Conservation (phyloP, 2,329 filamentous ascomycete species). For the Xylaria sp. region DNA sequence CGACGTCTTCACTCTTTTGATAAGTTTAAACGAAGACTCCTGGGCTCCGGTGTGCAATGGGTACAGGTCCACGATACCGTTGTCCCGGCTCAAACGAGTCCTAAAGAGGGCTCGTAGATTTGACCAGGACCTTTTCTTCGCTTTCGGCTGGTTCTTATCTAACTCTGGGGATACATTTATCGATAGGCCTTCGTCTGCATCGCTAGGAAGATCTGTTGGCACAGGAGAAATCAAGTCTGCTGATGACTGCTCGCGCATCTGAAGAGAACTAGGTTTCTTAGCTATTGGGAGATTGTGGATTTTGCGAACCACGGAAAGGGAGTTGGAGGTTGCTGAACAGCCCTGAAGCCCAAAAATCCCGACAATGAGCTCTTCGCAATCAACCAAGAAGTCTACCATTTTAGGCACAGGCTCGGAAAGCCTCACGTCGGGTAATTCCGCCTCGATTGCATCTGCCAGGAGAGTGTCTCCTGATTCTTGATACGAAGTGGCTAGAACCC, state of each 20-base stretch:
- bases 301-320: slow-evolving; percentile 14
- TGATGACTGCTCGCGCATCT: slow-evolving; percentile 29
- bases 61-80: slow-evolving; percentile 20
- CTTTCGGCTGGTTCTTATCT: slow-evolving; percentile 13
- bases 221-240: slow-evolving; percentile 3
- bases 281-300: slow-evolving; percentile 37
- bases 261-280: slow-evolving; percentile 33
- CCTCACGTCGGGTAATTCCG: slow-evolving; percentile 34
- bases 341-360: slow-evolving; percentile 31
- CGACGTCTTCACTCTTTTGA: slow-evolving; percentile 26
- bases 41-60: slow-evolving; percentile 17
- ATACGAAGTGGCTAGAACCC: slow-evolving; percentile 34
- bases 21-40: slow-evolving; percentile 25
- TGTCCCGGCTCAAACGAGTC: slow-evolving; percentile 20
- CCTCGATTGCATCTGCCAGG: slow-evolving; percentile 36
- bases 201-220: slow-evolving; percentile 6
- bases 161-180: background rate
- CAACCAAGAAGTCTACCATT: slow-evolving; percentile 34
- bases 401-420: slow-evolving; percentile 35
- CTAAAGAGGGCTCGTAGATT: slow-evolving; percentile 31
- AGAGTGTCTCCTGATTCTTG: slow-evolving; percentile 34
- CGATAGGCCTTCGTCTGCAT: slow-evolving; percentile 19
- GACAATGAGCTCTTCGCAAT: slow-evolving; percentile 34
- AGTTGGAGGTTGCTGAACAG: slow-evolving; percentile 13
- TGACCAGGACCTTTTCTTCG: slow-evolving; percentile 37